Evolutionary conservation across 768 basidiomycete species (phyloP), one percentile per base, ranked within the genome.

Genomic region (Lactifluus echinatus): DNA sequence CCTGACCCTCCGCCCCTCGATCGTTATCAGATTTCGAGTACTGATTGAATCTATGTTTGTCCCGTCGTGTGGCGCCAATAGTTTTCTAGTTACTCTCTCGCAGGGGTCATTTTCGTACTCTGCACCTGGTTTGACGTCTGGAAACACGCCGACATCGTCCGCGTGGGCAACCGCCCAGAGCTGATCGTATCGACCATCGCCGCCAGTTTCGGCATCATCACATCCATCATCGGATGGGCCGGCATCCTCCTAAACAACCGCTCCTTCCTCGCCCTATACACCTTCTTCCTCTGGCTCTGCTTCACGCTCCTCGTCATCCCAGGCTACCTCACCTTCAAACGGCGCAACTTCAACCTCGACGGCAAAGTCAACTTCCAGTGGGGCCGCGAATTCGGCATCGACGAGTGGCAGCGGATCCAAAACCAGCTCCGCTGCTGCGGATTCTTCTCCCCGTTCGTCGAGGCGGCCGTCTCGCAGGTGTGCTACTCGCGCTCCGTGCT

Each of bases 201-300:
- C 2, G 81, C 84, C 2, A 65, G 73, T 11, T 59, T 82, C 8
- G 83, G 79, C 52, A 66, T 86, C 33, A 67, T 87, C 63, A 87
- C 86, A 31, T 79, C 86, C 19, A 64, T 87, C 53, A 71, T 90
- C 66, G 89, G 89, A 48, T 89, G 83, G 79, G 77, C 87, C 23
- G 89, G 89, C 29, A 81, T 90, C 67, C 73, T 92, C 26, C 80
- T 90, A 66, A 92, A 92, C 76, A 88, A 89, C 68, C 87, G 89
- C 57, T 73, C 80, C 39, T 90, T 92, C 77, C 79, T 90, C 61
- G 87, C 87, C 37, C 69, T 84, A 50, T 90, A 89, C 73, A 77
- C 76, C 21, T 70, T 89, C 69, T 68, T 85, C 39, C 78, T 86
- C 45, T 92, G 89, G 89, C 72, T 85, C 65, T 80, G 78, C 55